Evolutionary conservation across 257 asterid species (phyloP).

Genomic region (Solanum verrucosum): DNA sequence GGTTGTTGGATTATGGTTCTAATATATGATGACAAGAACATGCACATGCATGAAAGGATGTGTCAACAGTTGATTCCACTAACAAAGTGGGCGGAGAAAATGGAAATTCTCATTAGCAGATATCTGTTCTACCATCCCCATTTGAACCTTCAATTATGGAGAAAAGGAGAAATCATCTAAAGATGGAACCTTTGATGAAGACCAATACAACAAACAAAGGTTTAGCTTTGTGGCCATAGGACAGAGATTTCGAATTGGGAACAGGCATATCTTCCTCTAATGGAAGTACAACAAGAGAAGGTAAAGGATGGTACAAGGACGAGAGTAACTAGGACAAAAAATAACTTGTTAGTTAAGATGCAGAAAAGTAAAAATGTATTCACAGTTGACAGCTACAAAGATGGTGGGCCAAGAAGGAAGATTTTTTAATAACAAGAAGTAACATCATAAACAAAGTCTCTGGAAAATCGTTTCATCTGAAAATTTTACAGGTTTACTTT

Average conservation of each 20-base stretch:
- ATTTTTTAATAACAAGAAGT: neutral
- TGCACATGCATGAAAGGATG: neutral
- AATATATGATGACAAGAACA: neutral
- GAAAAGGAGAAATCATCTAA: neutral
- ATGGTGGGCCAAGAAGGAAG: neutral
- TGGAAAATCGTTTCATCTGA: neutral
- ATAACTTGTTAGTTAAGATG: neutral
- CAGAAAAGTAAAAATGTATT: neutral
- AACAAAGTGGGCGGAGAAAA: neutral
- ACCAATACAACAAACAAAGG: neutral
- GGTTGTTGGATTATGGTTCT: neutral
- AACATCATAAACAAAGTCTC: neutral
- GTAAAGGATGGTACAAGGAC: neutral
- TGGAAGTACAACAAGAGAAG: neutral
- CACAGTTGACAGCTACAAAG: neutral
- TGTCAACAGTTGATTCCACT: neutral
- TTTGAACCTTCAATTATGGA: neutral
- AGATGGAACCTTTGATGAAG: neutral
- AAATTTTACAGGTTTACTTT: neutral
- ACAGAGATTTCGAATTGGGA: neutral
- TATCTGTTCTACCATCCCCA: neutral
- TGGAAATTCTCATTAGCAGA: neutral
- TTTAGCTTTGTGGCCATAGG: neutral
- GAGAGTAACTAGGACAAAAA: neutral
- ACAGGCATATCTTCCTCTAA: neutral